Percentiles rank a stretch among this genome's conserved stretches.
phyloP scores from a whole-genome alignment of 2,329 filamentous ascomycete species.

The Lachnellula cervina region DNA sequence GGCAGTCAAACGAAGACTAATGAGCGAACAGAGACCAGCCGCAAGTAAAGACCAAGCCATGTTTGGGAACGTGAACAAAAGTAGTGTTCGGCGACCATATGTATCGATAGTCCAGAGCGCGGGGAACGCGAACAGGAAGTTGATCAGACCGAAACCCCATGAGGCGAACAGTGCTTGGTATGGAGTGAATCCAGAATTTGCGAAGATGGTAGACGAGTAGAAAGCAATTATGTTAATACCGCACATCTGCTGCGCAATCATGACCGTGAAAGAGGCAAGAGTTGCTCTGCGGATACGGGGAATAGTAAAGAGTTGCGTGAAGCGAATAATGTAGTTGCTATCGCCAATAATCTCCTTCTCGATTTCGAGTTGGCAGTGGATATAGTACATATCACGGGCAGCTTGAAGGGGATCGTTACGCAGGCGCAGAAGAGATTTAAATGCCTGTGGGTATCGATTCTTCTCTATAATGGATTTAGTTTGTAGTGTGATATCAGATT shows the following conservation, averaged over 20 bases:
- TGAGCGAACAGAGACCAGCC: constrained; percentile 55
- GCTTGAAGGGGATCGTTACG: constrained; percentile 56
- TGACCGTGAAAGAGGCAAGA: constrained; percentile 71
- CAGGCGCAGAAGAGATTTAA: constrained; percentile 49
- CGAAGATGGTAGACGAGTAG: constrained; percentile 63
- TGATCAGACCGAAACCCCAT: constrained; percentile 60
- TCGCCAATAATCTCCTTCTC: constrained; percentile 37
- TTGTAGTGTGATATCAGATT: neutral
- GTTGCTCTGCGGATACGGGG: constrained; percentile 68
- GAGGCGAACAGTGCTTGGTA: constrained; percentile 57
- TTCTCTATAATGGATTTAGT: constrained; percentile 38
- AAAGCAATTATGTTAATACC: constrained; percentile 66
- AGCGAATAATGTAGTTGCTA: constrained; percentile 53
- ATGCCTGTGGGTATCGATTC: constrained; percentile 49
- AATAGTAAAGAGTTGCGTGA: constrained; percentile 63
- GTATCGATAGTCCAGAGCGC: constrained; percentile 58
- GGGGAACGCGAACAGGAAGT: constrained; percentile 58
- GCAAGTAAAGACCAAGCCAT: constrained; percentile 64
- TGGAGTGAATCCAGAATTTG: constrained; percentile 49
- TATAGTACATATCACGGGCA: constrained; percentile 58
- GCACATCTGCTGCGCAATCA: constrained; percentile 37
- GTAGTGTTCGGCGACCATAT: constrained; percentile 56
- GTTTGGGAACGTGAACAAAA: constrained; percentile 62
- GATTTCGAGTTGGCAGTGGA: constrained; percentile 46
- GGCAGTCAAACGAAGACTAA: constrained; percentile 35